Evolutionary conservation across 352 stramenopile species (phyloP).

Genomic region (Globisporangium solare): DNA sequence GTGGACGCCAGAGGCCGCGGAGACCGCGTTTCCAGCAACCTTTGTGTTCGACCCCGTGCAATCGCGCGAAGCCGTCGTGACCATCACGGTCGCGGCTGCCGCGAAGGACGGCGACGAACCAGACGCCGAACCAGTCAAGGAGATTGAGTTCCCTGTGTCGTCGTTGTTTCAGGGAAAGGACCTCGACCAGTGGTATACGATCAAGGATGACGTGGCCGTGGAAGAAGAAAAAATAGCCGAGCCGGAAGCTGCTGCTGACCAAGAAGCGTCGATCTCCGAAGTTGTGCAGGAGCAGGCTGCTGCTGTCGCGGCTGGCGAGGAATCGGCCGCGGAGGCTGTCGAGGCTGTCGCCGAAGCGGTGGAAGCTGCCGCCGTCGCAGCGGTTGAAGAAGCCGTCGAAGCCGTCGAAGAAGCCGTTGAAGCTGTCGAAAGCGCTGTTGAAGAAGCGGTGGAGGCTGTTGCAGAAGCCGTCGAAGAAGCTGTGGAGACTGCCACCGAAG

Average conservation of each 20-base stretch:
- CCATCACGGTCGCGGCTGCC: conserved; percentile 44
- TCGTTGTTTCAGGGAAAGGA: conserved; percentile 58
- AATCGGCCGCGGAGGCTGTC: conserved; percentile 11
- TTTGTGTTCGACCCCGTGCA: conserved; percentile 84
- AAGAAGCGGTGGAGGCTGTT: conserved; percentile 18
- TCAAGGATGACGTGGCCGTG: conserved; percentile 29
- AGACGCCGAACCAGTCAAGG: conserved; percentile 57
- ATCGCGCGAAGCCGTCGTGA: conserved; percentile 75
- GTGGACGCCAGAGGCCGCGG: conserved; percentile 20
- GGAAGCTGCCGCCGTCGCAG: conserved; percentile 7
- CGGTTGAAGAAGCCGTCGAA: conserved; percentile 4
- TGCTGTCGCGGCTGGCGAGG: conserved; percentile 7
- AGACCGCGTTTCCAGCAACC: conserved; percentile 43
- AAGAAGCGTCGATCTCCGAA: conserved; percentile 12
- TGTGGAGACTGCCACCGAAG: conserved; percentile 15
- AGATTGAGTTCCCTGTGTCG: conserved; percentile 73
- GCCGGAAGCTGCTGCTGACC: conserved; percentile 3
- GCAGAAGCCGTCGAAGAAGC: conserved; percentile 7
- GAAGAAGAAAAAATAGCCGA: conserved; percentile 13
- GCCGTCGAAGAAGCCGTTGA: conserved; percentile 15
- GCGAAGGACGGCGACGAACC: conserved; percentile 29
- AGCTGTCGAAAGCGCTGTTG: conserved; percentile 3
- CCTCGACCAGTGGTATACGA: conserved; percentile 72
- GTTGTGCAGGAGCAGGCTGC: conserved; percentile 14
- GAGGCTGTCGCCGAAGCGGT: background rate